Evolutionary conservation across 306 rosid species (phyloP).

Genomic region (Trichosanthes cucumerina): DNA sequence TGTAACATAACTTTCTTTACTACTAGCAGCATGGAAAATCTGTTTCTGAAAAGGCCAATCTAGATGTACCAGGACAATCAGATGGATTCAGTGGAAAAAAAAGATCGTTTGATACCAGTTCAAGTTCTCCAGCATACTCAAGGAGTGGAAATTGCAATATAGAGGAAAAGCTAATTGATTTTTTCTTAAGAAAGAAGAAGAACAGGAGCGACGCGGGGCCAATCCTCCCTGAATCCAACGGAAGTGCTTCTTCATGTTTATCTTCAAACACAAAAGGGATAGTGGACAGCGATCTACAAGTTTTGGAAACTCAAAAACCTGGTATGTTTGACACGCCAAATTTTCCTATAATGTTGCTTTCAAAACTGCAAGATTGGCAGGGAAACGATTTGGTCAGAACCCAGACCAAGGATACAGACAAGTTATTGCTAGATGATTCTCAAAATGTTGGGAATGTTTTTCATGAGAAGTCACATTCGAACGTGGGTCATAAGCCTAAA

Average conservation of each 20-base stretch:
- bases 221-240: conserved; percentile 23
- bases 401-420: neutral
- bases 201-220: conserved; percentile 24
- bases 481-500: neutral
- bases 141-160: conserved; percentile 27
- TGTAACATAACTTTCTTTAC: conserved; percentile 13
- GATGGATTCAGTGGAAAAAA: conserved; percentile 25
- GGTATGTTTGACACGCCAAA: neutral
- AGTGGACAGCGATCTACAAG: conserved; percentile 14
- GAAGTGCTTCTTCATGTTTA: conserved; percentile 18
- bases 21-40: conserved; percentile 38
- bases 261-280: conserved; percentile 10
- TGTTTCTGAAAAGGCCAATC: conserved; percentile 17
- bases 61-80: conserved; percentile 21
- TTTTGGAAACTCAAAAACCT: conserved; percentile 6
- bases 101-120: conserved; percentile 16
- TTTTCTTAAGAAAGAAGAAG: conserved; percentile 19
- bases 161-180: conserved; percentile 30
- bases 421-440: neutral
- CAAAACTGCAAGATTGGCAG: neutral
- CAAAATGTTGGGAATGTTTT: neutral
- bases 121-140: conserved; percentile 4
- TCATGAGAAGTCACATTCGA: neutral
- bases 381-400: neutral
- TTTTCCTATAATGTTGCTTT: conserved; percentile 16